A percentile compares a stretch with the other conserved stretches of the same genome.
Evolutionary conservation across 1,284 basidiomycete species (phyloP).

Genomic region (Trichosporon coremiiforme): DNA sequence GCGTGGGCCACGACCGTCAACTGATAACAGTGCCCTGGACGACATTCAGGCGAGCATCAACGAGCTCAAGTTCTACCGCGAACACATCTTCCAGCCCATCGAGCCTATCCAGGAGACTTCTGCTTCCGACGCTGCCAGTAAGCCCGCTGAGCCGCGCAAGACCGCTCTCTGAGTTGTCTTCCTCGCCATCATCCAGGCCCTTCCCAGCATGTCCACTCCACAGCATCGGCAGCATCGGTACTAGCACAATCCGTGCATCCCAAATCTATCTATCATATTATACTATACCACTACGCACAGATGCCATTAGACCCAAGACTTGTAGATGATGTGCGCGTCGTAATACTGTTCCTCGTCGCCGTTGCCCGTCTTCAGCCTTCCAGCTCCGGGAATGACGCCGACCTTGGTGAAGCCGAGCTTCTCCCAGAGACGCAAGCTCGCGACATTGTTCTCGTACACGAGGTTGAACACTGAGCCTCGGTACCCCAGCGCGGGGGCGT

Average conservation of each 20-base stretch:
- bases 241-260: neutral
- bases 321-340: constrained; percentile 84
- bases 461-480: constrained; percentile 89
- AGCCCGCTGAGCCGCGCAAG: constrained; percentile 29
- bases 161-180: constrained; percentile 35
- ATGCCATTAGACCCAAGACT: constrained; percentile 44
- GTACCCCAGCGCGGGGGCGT: constrained; percentile 73
- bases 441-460: constrained; percentile 72
- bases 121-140: neutral
- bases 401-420: constrained; percentile 76
- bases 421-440: constrained; percentile 76
- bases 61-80: constrained; percentile 57
- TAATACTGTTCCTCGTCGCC: constrained; percentile 79
- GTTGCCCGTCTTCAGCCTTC: constrained; percentile 65
- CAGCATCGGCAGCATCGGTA: neutral
- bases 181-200: neutral
- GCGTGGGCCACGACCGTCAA: too few relatives aligned
- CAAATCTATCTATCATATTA: neutral
- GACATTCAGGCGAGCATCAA: constrained; percentile 59
- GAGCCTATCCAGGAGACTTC: constrained; percentile 27
- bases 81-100: constrained; percentile 53
- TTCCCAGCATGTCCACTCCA: neutral
- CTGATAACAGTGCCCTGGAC: constrained; percentile 54
- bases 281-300: neutral
- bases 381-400: constrained; percentile 82